Base-by-base conservation (phyloP, 2,329 filamentous ascomycete species). In the Fusarium setosum region DNA sequence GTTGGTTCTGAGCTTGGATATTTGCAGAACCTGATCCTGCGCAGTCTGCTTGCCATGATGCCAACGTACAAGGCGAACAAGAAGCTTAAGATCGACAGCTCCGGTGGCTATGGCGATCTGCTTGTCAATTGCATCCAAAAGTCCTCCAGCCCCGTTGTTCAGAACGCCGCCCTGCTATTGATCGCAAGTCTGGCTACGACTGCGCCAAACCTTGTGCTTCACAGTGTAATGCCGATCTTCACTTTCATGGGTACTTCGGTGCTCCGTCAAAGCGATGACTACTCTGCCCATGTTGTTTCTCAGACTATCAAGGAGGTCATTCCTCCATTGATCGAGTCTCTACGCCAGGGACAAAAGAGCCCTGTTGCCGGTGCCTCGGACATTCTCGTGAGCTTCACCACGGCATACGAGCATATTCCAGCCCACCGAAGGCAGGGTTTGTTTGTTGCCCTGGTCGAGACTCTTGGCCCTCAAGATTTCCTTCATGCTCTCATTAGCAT, bases 191-290 rank as follows among this genome's bases (percentile, higher is more conserved):
- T 99, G 37, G 95, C 96, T 20, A 91, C 91, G 35, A 92, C 94
- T 68, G 93, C 93, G 0, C 96, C 96, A 0, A 94, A 97, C 75
- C 82, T 97, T 45, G 93, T 99, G 4, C 84, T 99, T 57, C 95
- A 99, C 79, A 97, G 94, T 70, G 93, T 99, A 53, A 99, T 99
- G 96, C 96, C 96, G 12, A 95, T 99, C 51, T 99, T 99, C 80
- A 98, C 96, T 0, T 97, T 98, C 75, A 97, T 98, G 90, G 94
- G 95, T 38, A 92, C 91, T 40, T 97, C 93, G 4, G 90, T 97
- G 18, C 85, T 99, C 48, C 90, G 92, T 47, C 95, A 97, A 79
- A 93, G 93, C 70, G 96, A 99, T 72, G 95, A 98, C 71, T 98
- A 97, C 80, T 98, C 96, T 20, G 94, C 94, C 12, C 93, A 97